Evolutionary conservation across 2,329 filamentous ascomycete species (phyloP), one percentile per base, ranked within the genome.

Genomic region (Fusarium algeriense): DNA sequence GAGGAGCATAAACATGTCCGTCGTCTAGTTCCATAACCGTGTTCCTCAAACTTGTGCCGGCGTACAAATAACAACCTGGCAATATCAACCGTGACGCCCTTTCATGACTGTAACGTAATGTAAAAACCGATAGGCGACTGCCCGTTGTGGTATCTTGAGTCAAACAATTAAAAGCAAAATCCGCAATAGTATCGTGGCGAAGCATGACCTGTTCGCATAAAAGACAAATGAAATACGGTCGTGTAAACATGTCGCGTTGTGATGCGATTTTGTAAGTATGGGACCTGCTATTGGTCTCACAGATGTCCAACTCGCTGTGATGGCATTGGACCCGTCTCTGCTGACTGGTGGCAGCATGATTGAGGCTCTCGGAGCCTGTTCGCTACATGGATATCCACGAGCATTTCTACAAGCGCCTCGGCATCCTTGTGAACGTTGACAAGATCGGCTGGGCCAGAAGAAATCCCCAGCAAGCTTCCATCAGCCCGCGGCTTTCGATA

Each of bases 351-450:
- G 34, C 63, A 72, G 52, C 70, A 70, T 6, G 75, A 66, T 2
- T 74, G 74, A 8, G 78, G 73, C 28, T 79, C 78, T 11, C 80
- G 79, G 14, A 78, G 74, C 37, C 80, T 79, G 71, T 78, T 80
- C 10, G 82, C 78, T 32, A 80, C 81, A 73, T 87, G 84, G 20
- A 84, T 85, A 53, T 87, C 85, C 20, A 87, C 81, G 32, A 88
- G 81, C 80, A 86, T 82, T 73, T 87, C 84, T 17, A 89, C 85
- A 23, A 89, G 79, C 1, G 82, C 81, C 76, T 87, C 85, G 5
- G 86, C 87, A 67, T 89, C 86, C 26, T 78, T 76, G 63, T 85
- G 79, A 12, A 89, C 78, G 20, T 80, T 80, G 12, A 81, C 81
- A 5, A 89, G 82, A 70, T 87, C 84, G 11, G 78, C 78, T 14